Evolutionary conservation across 768 basidiomycete genomes (phyloP), one percentile per base, ranked within the genome.

Genomic region (Psilocybe azurescens): DNA sequence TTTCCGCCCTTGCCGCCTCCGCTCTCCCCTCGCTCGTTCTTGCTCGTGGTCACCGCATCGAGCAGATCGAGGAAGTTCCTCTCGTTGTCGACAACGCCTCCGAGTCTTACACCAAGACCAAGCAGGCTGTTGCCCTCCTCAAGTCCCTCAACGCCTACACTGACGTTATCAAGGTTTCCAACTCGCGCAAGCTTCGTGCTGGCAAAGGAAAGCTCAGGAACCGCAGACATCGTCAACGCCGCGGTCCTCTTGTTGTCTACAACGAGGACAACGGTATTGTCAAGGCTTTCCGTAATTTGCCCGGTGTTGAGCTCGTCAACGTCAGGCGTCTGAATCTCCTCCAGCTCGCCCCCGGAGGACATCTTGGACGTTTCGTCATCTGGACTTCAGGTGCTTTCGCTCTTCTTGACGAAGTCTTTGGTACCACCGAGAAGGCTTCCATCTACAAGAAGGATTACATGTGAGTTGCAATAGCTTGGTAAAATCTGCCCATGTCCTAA

Each of bases 291-390:
- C 90, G 97, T 76, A 99, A 99, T 83, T 79, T 99, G 69, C 97
- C 97, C 64, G 97, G 97, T 81, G 96, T 99, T 70, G 97, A 99
- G 82, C 82, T 97, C 57, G 94, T 93, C 80, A 96, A 93, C 76
- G 97, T 99, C 69, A 86, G 89, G 76, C 81, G 93, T 56, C 83
- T 99, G 71, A 99, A 99, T 83, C 88, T 99, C 72, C 94, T 99
- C 75, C 95, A 98, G 81, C 94, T 99, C 76, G 97, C 97, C 14
- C 97, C 97, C 52, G 97, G 97, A 88, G 97, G 97, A 67, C 97
- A 99, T 75, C 89, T 99, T 63, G 97, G 97, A 64, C 94, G 97
- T 65, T 99, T 99, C 83, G 84, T 98, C 76, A 97, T 99, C 85
- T 99, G 97, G 97, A 99, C 97, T 64, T 93, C 96, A 81, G 85